A percentile compares a stretch with the other conserved stretches of the same genome.
Evolutionary conservation across 2,329 filamentous ascomycete genomes (phyloP).

Genomic region (Colletotrichum salicis): DNA sequence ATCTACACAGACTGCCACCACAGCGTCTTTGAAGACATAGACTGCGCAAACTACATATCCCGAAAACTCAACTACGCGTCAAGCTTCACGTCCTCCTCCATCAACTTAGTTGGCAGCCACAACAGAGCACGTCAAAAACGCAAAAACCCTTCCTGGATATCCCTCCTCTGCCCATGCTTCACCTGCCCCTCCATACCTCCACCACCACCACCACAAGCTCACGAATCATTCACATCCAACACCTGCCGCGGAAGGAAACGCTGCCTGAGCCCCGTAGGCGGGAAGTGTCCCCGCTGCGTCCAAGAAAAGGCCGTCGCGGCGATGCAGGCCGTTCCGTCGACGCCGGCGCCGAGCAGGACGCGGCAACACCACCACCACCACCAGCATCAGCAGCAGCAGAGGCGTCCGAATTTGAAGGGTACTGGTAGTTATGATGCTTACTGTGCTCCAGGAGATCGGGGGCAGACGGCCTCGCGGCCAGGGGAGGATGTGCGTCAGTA

Average conservation of each 20-base stretch:
- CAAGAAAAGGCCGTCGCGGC: not conserved
- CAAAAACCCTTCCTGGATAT: not conserved
- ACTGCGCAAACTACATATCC: slow-evolving; percentile 2
- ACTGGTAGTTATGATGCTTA: not conserved
- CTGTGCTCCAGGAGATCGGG: not conserved
- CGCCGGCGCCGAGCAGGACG: not conserved
- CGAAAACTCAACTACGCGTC: not conserved
- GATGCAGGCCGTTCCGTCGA: not conserved
- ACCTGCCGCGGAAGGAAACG: not conserved
- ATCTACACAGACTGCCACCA: slow-evolving; percentile 18
- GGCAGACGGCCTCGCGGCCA: too few relatives aligned
- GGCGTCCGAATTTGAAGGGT: not conserved
- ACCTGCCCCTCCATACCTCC: not conserved
- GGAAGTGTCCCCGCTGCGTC: slow-evolving; percentile 19
- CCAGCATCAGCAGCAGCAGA: too few relatives aligned
- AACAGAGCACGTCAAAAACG: not conserved
- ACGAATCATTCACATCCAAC: too few relatives aligned
- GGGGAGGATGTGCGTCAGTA: not conserved
- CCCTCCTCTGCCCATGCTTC: slow-evolving; percentile 18
- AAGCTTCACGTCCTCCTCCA: not conserved
- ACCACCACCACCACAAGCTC: not conserved
- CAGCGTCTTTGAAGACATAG: not conserved
- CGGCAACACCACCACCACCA: too few relatives aligned
- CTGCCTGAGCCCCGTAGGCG: not conserved
- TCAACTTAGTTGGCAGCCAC: not conserved